Conservation (phyloP, 768 basidiomycete genomes). For the Psilocybe subaeruginosa region DNA sequence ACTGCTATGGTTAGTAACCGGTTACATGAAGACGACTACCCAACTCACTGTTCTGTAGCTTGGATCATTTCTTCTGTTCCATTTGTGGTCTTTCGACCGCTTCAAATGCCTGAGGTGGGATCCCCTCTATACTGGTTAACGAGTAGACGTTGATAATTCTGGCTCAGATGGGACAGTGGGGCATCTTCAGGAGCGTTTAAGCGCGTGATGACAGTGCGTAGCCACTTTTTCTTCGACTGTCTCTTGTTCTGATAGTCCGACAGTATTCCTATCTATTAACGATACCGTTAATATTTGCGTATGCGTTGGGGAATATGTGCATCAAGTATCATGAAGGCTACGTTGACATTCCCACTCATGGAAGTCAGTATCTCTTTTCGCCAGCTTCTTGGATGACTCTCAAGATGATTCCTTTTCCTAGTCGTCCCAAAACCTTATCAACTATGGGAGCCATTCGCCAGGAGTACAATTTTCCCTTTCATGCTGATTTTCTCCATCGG, state of each 20-base stretch:
- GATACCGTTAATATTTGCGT: slow-evolving; percentile 61
- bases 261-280: slow-evolving; percentile 75
- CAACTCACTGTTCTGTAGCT: slow-evolving; percentile 40
- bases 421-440: slow-evolving; percentile 69
- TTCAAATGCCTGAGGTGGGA: slow-evolving; percentile 73
- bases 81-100: slow-evolving; percentile 80
- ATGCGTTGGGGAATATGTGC: slow-evolving; percentile 62
- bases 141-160: background rate
- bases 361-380: slow-evolving; percentile 45
- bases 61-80: slow-evolving; percentile 64
- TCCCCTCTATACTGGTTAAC: background rate
- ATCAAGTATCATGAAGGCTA: slow-evolving; percentile 81
- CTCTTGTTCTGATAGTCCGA: background rate
- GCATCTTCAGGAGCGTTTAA: slow-evolving; percentile 77
- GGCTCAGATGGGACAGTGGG: slow-evolving; percentile 69
- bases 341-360: slow-evolving; percentile 41
- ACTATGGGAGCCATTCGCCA: slow-evolving; percentile 52
- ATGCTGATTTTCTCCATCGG: slow-evolving; percentile 63
- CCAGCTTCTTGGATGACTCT: background rate
- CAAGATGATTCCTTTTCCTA: slow-evolving; percentile 26
- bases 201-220: slow-evolving; percentile 79
- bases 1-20: slow-evolving; percentile 45
- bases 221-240: background rate
- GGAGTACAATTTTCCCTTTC: slow-evolving; percentile 63
- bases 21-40: background rate